Evolutionary conservation across 108 stramenopile species (phyloP).

Genomic region (Cyclotella choctawhatcheeana): DNA sequence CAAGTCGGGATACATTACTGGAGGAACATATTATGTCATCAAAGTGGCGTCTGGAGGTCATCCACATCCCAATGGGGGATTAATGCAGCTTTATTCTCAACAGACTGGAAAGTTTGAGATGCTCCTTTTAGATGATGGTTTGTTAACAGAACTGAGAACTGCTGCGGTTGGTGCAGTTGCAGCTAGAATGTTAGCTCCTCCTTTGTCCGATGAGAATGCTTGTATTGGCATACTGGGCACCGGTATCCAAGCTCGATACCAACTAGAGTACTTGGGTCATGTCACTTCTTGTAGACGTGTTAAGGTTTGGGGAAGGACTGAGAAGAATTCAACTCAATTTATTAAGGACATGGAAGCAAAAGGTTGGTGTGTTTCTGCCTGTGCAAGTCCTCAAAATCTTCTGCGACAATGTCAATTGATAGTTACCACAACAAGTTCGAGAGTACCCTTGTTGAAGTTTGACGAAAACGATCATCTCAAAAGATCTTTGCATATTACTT

Average conservation of each 20-base stretch:
- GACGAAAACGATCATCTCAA: constrained; percentile 10
- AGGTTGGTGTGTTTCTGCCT: constrained; percentile 57
- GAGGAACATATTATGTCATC: constrained; percentile 63
- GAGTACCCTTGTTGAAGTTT: constrained; percentile 52
- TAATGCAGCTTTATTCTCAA: constrained; percentile 77
- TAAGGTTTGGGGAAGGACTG: constrained; percentile 61
- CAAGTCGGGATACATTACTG: constrained; percentile 73
- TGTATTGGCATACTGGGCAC: constrained; percentile 73
- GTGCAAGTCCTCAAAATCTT: constrained; percentile 43
- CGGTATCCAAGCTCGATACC: constrained; percentile 73
- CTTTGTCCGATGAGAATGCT: neutral
- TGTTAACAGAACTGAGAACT: constrained; percentile 75
- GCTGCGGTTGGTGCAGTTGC: constrained; percentile 80
- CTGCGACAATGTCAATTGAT: constrained; percentile 59
- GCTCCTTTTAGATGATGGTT: constrained; percentile 68
- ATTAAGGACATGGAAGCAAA: constrained; percentile 53
- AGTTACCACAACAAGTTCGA: constrained; percentile 70
- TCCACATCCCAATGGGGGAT: constrained; percentile 65
- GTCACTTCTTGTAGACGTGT: constrained; percentile 63
- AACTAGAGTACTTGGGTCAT: constrained; percentile 52
- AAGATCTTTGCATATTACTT: constrained; percentile 59
- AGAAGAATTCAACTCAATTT: constrained; percentile 39
- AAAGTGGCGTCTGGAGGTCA: constrained; percentile 74
- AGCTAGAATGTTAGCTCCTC: constrained; percentile 54
- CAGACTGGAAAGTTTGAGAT: constrained; percentile 62